These are phyloP conservation scores for Leccinum subgranulosum DNA, from an alignment of 768 basidiomycete genomes.

Conservation along the genomic window DNA sequence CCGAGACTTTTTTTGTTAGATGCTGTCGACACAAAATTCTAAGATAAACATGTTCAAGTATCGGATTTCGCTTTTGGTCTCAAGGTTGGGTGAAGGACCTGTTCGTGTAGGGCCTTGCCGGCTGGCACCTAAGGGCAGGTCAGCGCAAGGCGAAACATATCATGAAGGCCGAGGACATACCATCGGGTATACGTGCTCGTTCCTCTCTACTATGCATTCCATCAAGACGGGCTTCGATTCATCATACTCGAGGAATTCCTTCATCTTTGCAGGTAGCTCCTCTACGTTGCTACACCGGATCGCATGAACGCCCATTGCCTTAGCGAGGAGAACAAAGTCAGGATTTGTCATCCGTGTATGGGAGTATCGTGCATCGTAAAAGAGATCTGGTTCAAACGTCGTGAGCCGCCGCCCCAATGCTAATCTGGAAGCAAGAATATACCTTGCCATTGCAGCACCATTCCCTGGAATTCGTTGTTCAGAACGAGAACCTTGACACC, in stretches of 20 bases:
- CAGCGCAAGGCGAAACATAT: not conserved
- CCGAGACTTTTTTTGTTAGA: not conserved
- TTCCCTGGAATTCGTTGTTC: slow-evolving; percentile 98
- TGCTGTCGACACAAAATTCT: not conserved
- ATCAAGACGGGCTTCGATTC: slow-evolving; percentile 81
- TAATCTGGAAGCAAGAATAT: slow-evolving; percentile 15
- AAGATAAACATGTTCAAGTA: slow-evolving; percentile 13
- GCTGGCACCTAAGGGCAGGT: slow-evolving; percentile 63
- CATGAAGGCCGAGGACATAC: slow-evolving; percentile 36
- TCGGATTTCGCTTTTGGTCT: slow-evolving; percentile 27
- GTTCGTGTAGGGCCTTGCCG: slow-evolving; percentile 93
- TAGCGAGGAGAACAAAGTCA: slow-evolving; percentile 86
- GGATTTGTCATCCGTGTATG: slow-evolving; percentile 96
- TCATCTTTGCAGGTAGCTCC: slow-evolving; percentile 94
- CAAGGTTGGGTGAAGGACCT: slow-evolving; percentile 69
- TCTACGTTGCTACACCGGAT: slow-evolving; percentile 66
- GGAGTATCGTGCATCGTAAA: slow-evolving; percentile 96
- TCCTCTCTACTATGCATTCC: slow-evolving; percentile 83
- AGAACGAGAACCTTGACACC: slow-evolving; percentile 92
- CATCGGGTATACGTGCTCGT: slow-evolving; percentile 92
- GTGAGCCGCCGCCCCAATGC: not conserved
- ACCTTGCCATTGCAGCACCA: slow-evolving; percentile 99
- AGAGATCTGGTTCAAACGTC: slow-evolving; percentile 60
- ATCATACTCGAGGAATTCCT: slow-evolving; percentile 97
- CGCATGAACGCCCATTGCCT: slow-evolving; percentile 91